Evolutionary conservation across 768 basidiomycete species (phyloP).

Genomic region (Fomitopsis pulvina): DNA sequence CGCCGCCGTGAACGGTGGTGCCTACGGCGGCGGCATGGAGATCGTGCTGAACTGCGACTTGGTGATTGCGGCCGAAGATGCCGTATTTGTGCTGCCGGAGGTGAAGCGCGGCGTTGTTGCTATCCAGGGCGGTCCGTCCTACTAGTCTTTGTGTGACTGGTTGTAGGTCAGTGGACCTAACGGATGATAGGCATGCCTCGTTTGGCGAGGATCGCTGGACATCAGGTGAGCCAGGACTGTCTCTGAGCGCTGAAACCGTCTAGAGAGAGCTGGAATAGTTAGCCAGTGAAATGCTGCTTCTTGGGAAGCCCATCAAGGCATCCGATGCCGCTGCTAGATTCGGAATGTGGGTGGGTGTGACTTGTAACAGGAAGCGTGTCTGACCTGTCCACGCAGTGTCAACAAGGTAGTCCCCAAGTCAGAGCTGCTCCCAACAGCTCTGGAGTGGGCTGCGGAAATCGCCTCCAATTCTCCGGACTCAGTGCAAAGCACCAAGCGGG

Average conservation of each 20-base stretch:
- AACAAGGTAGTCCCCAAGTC: constrained; percentile 58
- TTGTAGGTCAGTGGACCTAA: background rate
- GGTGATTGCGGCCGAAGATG: constrained; percentile 59
- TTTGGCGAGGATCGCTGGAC: constrained; percentile 56
- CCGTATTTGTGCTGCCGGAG: constrained; percentile 70
- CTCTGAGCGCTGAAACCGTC: constrained; percentile 1
- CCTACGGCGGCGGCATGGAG: constrained; percentile 30
- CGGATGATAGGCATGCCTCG: constrained; percentile 52
- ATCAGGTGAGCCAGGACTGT: constrained; percentile 50
- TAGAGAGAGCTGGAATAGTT: constrained; percentile 34
- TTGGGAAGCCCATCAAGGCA: constrained; percentile 64
- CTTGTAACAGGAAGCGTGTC: background rate
- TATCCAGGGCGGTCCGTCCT: constrained; percentile 54
- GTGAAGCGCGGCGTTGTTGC: constrained; percentile 75
- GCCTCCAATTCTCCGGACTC: constrained; percentile 69
- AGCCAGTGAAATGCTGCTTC: constrained; percentile 70
- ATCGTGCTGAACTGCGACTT: constrained; percentile 68
- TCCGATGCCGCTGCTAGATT: constrained; percentile 62
- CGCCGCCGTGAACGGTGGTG: constrained; percentile 73
- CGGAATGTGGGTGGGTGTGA: constrained; percentile 48
- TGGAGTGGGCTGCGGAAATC: constrained; percentile 55
- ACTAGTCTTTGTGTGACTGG: background rate
- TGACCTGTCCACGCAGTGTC: constrained; percentile 37
- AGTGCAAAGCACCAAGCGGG: constrained; percentile 71
- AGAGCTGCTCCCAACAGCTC: constrained; percentile 53